A percentile compares a stretch with the other conserved stretches of the same genome.
These are phyloP conservation scores for Oryza australiensis DNA, from an alignment of 176 grass and related monocot genomes.

Conservation along the genomic window DNA sequence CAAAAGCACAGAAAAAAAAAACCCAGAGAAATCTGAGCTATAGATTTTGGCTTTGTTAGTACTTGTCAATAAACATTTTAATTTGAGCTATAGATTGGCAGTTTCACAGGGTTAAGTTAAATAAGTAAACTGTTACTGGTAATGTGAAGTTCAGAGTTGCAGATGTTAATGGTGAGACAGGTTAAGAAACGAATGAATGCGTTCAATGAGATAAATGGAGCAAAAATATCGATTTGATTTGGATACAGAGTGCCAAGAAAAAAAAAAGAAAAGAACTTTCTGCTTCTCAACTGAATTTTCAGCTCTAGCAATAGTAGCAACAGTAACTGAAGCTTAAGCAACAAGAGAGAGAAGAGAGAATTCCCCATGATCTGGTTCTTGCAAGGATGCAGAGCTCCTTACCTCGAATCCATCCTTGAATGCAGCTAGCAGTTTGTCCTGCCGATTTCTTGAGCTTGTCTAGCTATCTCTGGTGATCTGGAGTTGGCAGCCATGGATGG, in stretches of 20 bases:
- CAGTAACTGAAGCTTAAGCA: not conserved
- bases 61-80: not conserved
- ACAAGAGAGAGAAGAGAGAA: not conserved
- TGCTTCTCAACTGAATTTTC: slow-evolving; percentile 34
- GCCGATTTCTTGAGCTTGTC: not conserved
- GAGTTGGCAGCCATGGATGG: not conserved
- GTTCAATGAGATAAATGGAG: not conserved
- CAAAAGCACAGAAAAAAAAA: not conserved
- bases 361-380: slow-evolving; percentile 27
- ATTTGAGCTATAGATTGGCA: not conserved
- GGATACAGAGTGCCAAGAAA: slow-evolving; percentile 31
- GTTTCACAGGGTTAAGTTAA: not conserved
- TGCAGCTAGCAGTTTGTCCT: not conserved
- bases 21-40: slow-evolving; percentile 3
- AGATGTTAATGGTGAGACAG: slow-evolving; percentile 18
- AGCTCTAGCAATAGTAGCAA: slow-evolving; percentile 11
- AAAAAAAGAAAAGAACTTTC: slow-evolving; percentile 26
- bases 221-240: not conserved
- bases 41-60: not conserved
- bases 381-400: slow-evolving; percentile 16
- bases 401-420: slow-evolving; percentile 6
- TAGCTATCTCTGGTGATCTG: not conserved
- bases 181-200: slow-evolving; percentile 7
- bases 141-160: slow-evolving; percentile 21
- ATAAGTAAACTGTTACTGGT: not conserved